A percentile compares a stretch with the other conserved stretches of the same genome.
Evolutionary conservation across 176 grass and related monocot genomes (phyloP).

Genomic region (Phoenix roebelenii): DNA sequence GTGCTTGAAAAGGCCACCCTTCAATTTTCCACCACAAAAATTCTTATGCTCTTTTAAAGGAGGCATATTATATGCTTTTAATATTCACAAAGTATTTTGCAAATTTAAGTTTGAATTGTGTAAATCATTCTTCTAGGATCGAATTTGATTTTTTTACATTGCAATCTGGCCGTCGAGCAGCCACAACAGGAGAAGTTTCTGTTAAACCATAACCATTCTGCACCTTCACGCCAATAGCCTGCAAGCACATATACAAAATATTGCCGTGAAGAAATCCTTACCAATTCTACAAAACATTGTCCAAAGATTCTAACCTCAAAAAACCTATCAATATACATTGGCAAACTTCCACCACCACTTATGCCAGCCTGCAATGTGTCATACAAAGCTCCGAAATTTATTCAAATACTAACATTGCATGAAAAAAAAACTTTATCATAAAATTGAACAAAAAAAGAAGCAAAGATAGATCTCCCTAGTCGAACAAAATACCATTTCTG

Average conservation of each 20-base stretch:
- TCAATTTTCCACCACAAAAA: no score
- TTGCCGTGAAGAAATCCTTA: slow-evolving; percentile 6
- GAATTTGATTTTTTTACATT: slow-evolving; percentile 47
- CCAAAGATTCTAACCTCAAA: slow-evolving; percentile 60
- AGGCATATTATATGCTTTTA: no score
- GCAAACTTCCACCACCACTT: slow-evolving; percentile 86
- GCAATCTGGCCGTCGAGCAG: slow-evolving; percentile 55
- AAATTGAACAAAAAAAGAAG: slow-evolving; percentile 6
- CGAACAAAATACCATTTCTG: neutral
- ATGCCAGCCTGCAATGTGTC: slow-evolving; percentile 77
- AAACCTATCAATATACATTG: slow-evolving; percentile 80
- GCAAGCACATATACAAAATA: slow-evolving; percentile 26
- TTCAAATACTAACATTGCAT: slow-evolving; percentile 11
- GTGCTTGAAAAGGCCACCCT: no score
- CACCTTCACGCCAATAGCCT: slow-evolving; percentile 85
- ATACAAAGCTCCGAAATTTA: slow-evolving; percentile 31
- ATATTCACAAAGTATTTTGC: neutral
- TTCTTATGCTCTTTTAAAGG: no score
- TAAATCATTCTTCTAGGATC: neutral
- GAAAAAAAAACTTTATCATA: slow-evolving; percentile 14
- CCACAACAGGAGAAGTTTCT: slow-evolving; percentile 86
- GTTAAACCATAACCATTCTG: slow-evolving; percentile 95
- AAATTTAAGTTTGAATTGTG: neutral
- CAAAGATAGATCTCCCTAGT: no score
- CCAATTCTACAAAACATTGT: neutral